Conservation (phyloP, 495 filamentous ascomycete genomes). For the Penicillium paradoxum region DNA sequence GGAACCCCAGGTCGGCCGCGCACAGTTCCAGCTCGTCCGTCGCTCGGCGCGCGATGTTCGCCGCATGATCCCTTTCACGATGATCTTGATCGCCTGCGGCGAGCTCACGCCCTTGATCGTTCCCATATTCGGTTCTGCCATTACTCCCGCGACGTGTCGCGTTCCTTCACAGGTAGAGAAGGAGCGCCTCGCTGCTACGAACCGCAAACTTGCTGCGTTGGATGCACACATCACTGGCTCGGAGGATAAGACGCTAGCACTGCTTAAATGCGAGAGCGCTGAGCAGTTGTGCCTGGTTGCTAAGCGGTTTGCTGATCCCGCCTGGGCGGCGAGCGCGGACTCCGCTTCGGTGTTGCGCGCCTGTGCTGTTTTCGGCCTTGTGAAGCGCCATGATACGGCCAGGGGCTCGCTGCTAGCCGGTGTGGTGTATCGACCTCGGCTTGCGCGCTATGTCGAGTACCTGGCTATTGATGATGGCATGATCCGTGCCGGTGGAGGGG, state of each 20-base stretch:
- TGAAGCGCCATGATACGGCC: slow-evolving; percentile 32
- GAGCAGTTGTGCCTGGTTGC: slow-evolving; percentile 28
- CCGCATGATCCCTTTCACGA: slow-evolving; percentile 68
- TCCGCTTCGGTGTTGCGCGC: slow-evolving; percentile 30
- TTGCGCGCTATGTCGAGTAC: slow-evolving; percentile 46
- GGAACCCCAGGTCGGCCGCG: slow-evolving; percentile 41
- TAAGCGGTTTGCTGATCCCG: slow-evolving; percentile 13
- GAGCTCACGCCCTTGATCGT: slow-evolving; percentile 80
- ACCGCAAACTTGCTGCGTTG: slow-evolving; percentile 32
- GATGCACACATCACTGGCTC: slow-evolving; percentile 10
- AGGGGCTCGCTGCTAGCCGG: slow-evolving; percentile 24
- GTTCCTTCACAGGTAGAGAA: slow-evolving; percentile 66
- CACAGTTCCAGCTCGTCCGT: slow-evolving; percentile 61
- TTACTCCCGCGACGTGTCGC: slow-evolving; percentile 75
- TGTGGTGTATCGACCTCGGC: slow-evolving; percentile 32
- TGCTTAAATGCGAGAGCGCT: slow-evolving; percentile 10
- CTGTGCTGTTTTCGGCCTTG: slow-evolving; percentile 47
- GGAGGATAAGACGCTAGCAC: slow-evolving; percentile 6
- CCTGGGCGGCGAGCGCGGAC: slow-evolving; percentile 19
- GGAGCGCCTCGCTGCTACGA: slow-evolving; percentile 47
- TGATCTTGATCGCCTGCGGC: slow-evolving; percentile 71
- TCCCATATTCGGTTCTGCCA: slow-evolving; percentile 55
- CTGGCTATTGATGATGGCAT: slow-evolving; percentile 55
- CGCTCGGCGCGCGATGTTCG: slow-evolving; percentile 62
- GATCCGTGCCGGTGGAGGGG: slow-evolving; percentile 49